phyloP scores from a whole-genome alignment of 305 asterid species.

The Rubia balearica region DNA sequence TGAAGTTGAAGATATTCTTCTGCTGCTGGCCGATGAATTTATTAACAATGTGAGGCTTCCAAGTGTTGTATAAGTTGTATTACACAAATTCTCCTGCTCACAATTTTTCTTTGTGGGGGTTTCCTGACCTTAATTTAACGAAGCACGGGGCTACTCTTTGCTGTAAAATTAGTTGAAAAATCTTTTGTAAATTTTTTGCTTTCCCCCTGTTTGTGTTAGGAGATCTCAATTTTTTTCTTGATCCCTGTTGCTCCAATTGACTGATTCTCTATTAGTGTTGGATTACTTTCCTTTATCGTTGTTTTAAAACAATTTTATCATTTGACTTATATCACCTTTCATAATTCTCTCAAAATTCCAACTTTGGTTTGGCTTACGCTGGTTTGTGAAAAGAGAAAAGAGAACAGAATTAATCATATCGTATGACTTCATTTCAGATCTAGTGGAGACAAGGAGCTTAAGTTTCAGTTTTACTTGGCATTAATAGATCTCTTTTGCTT shows the following conservation, averaged over 20 bases:
- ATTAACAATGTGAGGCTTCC: conserved; percentile 68
- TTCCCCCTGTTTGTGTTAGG: background rate
- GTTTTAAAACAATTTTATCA: background rate
- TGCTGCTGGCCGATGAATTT: conserved; percentile 81
- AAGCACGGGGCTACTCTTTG: background rate
- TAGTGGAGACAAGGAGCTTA: conserved; percentile 2
- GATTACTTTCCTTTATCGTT: background rate
- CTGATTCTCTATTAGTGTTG: background rate
- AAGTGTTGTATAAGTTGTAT: background rate
- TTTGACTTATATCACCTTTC: background rate
- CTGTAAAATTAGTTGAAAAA: background rate
- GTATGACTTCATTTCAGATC: background rate
- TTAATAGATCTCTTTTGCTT: background rate
- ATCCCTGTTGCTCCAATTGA: background rate
- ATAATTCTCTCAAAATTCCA: background rate
- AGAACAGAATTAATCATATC: background rate
- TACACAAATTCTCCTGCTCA: background rate
- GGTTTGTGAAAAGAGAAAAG: background rate
- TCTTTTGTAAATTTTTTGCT: background rate
- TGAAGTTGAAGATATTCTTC: conserved; percentile 73
- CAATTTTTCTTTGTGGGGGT: background rate
- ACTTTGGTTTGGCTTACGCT: background rate
- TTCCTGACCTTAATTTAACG: background rate
- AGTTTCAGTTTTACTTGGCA: background rate
- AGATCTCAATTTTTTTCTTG: background rate